These are phyloP conservation scores for Trichopus zeylanicus DNA, from an alignment of 116 monocot genomes.

Conservation along the genomic window DNA sequence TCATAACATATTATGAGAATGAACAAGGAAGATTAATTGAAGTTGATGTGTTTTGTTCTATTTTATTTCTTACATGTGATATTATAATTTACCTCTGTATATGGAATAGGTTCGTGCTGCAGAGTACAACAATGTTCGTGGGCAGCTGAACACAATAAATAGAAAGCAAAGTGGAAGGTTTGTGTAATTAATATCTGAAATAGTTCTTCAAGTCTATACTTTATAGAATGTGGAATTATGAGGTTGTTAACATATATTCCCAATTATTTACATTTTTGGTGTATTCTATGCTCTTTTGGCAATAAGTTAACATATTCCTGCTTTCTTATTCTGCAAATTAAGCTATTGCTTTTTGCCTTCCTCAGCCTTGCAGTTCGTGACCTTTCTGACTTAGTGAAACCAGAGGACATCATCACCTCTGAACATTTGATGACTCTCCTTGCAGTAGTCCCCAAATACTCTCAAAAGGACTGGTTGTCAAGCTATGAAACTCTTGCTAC, in stretches of 20 bases:
- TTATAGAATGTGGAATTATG: no score
- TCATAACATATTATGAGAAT: no score
- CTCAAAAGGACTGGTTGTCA: constrained; percentile 94
- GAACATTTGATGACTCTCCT: constrained; percentile 92
- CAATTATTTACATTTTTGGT: no score
- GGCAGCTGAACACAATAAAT: constrained; percentile 96
- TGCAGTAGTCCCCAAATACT: constrained; percentile 84
- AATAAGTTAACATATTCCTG: neutral
- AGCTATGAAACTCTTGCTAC: constrained; percentile 79
- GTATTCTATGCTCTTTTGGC: neutral
- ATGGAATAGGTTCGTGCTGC: constrained; percentile 43
- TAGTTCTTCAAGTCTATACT: no score
- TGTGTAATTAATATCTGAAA: neutral
- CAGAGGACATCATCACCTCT: constrained; percentile 87
- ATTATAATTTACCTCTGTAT: neutral
- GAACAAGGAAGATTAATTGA: no score
- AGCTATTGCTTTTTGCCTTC: constrained; percentile 4
- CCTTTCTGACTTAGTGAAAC: constrained; percentile 80
- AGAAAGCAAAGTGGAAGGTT: constrained; percentile 96
- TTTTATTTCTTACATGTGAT: neutral
- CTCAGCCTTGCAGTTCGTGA: constrained; percentile 90
- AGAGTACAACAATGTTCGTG: constrained; percentile 79
- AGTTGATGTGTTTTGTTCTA: no score
- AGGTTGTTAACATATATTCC: neutral
- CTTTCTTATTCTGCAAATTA: neutral